phyloP scores from a whole-genome alignment of 2,329 filamentous ascomycete genomes.

The Fusarium brevicatenulatum region DNA sequence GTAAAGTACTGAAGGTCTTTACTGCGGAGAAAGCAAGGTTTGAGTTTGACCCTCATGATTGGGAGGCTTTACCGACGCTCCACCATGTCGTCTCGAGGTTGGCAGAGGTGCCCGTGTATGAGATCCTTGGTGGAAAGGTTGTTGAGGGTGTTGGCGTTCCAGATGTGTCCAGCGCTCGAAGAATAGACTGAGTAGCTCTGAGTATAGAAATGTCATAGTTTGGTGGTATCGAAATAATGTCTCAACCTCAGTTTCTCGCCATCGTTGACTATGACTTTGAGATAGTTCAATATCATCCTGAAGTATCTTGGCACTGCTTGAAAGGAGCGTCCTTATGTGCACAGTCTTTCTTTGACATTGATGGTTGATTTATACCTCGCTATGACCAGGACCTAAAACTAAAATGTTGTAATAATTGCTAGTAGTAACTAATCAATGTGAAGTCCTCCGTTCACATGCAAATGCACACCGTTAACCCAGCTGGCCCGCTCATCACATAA shows the following conservation, averaged over 20 bases:
- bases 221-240: accelerated
- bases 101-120: background rate
- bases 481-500: background rate
- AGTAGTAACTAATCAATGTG: background rate
- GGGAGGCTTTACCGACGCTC: background rate
- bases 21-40: background rate
- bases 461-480: background rate
- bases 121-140: background rate
- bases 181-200: background rate
- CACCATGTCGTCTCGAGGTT: background rate
- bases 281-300: too few relatives aligned
- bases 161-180: background rate
- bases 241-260: accelerated
- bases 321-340: accelerated
- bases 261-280: background rate
- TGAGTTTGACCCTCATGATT: background rate
- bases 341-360: accelerated
- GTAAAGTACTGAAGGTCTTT: background rate
- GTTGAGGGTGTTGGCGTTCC: background rate
- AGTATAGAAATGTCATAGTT: accelerated
- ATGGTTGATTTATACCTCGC: too few relatives aligned
- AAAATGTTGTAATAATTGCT: too few relatives aligned
- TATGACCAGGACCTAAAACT: too few relatives aligned
- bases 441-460: background rate
- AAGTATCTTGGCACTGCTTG: too few relatives aligned